These are phyloP conservation scores for Pyrenophora graminea DNA, from an alignment of 2,329 filamentous ascomycete genomes.

Conservation along the genomic window DNA sequence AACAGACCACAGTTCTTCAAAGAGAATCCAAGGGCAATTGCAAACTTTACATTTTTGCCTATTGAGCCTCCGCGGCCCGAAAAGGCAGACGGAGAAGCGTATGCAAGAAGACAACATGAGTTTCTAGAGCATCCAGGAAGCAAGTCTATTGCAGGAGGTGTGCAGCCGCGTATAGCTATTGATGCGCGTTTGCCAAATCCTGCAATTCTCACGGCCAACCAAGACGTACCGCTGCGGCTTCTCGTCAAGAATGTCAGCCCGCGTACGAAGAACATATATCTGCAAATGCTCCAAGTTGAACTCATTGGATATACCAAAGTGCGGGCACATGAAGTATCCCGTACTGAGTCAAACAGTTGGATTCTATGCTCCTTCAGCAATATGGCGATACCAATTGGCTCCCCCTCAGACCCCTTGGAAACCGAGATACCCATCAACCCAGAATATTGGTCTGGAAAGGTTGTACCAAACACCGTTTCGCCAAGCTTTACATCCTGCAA, in stretches of 20 bases:
- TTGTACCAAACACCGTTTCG: slow-evolving; percentile 82
- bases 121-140: slow-evolving; percentile 49
- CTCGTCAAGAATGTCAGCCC: slow-evolving; percentile 76
- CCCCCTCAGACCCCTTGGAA: slow-evolving; percentile 60
- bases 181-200: slow-evolving; percentile 88
- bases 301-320: slow-evolving; percentile 80
- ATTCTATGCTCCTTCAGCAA: slow-evolving; percentile 73
- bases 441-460: slow-evolving; percentile 70
- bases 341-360: slow-evolving; percentile 74
- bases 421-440: slow-evolving; percentile 72
- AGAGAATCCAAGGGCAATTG: slow-evolving; percentile 73
- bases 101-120: slow-evolving; percentile 73
- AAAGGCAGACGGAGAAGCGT: slow-evolving; percentile 74
- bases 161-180: slow-evolving; percentile 65
- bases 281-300: slow-evolving; percentile 80
- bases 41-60: slow-evolving; percentile 79
- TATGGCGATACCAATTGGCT: slow-evolving; percentile 71
- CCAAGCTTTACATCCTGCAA: slow-evolving; percentile 91
- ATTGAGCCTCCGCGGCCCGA: slow-evolving; percentile 83
- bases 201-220: slow-evolving; percentile 85
- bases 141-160: slow-evolving; percentile 20
- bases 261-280: slow-evolving; percentile 69
- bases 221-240: slow-evolving; percentile 78
- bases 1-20: slow-evolving; percentile 87
- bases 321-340: slow-evolving; percentile 73